A percentile compares a stretch with the other conserved stretches of the same genome.
Conservation (phyloP, 2,329 filamentous ascomycete species). For the Fusarium vanettenii region DNA sequence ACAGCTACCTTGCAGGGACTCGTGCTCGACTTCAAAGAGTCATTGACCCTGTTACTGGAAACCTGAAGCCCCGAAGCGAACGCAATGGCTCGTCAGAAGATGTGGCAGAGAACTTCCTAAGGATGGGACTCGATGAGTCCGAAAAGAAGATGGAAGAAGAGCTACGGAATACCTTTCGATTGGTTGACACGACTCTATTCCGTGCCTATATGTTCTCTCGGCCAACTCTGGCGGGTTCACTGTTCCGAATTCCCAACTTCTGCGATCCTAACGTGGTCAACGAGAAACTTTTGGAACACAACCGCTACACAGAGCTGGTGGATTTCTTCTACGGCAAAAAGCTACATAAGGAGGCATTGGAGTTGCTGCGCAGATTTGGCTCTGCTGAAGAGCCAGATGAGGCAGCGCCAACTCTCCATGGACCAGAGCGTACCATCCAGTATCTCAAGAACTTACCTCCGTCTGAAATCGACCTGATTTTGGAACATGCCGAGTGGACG, state of each 20-base stretch:
- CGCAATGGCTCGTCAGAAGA: conserved; percentile 59
- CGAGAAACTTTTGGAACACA: conserved; percentile 88
- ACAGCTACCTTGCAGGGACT: conserved; percentile 89
- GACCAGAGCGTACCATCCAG: conserved; percentile 83
- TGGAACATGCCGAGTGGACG: conserved; percentile 93
- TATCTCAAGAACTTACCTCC: conserved; percentile 93
- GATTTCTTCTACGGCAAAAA: conserved; percentile 98
- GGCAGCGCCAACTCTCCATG: conserved; percentile 71
- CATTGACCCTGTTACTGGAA: conserved; percentile 71
- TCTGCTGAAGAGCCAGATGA: conserved; percentile 64
- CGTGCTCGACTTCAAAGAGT: conserved; percentile 73
- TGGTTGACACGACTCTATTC: conserved; percentile 96
- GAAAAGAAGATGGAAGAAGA: conserved; percentile 75
- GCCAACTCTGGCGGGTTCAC: conserved; percentile 84
- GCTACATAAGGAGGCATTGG: conserved; percentile 87
- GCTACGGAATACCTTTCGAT: conserved; percentile 79
- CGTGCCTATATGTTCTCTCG: conserved; percentile 93
- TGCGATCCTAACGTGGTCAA: conserved; percentile 97
- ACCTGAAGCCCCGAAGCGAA: conserved; percentile 64
- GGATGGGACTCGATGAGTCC: conserved; percentile 58
- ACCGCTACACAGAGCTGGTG: conserved; percentile 92
- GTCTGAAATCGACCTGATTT: conserved; percentile 87
- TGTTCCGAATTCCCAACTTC: conserved; percentile 97
- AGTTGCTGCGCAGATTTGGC: conserved; percentile 85
- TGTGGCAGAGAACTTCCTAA: conserved; percentile 67